phyloP scores from a whole-genome alignment of 805 yeast genomes.

The Wickerhamomyces kurtzmanii region DNA sequence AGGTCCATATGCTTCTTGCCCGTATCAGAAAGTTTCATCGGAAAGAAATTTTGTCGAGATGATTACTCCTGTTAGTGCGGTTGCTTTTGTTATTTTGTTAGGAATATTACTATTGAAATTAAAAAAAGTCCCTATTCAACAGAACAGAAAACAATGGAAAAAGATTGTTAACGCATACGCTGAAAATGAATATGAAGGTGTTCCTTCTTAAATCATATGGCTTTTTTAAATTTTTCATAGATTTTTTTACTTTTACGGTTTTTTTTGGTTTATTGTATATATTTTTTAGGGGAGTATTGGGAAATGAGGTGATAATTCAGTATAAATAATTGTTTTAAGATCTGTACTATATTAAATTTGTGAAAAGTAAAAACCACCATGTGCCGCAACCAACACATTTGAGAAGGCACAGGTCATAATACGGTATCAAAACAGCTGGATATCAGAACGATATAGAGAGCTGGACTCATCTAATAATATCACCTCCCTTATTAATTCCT shows the following conservation, averaged over 20 bases:
- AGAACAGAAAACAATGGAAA: constrained; percentile 59
- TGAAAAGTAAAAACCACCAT: too few species aligned
- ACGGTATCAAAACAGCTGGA: too few species aligned
- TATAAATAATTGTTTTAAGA: too few species aligned
- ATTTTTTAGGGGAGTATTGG: too few species aligned
- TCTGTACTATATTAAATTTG: too few species aligned
- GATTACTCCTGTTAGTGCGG: constrained; percentile 58
- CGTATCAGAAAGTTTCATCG: constrained; percentile 52
- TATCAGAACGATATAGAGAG: too few species aligned
- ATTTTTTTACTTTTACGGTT: too few species aligned
- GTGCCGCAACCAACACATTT: too few species aligned
- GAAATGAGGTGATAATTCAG: too few species aligned
- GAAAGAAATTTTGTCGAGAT: constrained; percentile 47
- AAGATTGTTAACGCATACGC: constrained; percentile 42
- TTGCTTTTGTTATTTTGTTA: constrained; percentile 41
- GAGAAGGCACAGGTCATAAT: too few species aligned
- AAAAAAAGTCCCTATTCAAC: constrained; percentile 58
- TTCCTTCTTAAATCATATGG: constrained; percentile 79
- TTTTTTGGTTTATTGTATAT: too few species aligned
- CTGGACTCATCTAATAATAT: constrained; percentile 18
- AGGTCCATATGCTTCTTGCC: constrained; percentile 70
- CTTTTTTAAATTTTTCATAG: too few species aligned
- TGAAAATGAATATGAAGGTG: constrained; percentile 73
- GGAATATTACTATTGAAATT: constrained; percentile 46
- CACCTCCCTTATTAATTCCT: constrained; percentile 29